phyloP scores from a whole-genome alignment of 2,329 filamentous ascomycete species.

The Fusarium redolens region DNA sequence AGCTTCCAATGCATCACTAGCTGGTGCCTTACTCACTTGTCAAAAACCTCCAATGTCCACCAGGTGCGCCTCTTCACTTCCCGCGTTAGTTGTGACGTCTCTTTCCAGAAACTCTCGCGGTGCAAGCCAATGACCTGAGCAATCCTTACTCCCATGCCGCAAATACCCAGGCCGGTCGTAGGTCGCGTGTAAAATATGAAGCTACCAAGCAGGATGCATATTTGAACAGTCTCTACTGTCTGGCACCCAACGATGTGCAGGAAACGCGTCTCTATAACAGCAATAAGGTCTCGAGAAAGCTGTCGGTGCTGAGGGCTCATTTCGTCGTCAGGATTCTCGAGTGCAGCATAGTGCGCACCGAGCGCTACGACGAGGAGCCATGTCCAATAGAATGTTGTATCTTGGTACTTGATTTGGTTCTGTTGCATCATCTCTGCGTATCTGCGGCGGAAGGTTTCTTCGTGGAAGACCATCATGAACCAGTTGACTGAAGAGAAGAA shows the following conservation, averaged over 20 bases:
- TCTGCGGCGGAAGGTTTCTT: rapidly evolving
- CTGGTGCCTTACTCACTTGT: not conserved
- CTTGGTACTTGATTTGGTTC: not conserved
- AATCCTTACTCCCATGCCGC: not conserved
- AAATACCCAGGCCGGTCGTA: rapidly evolving
- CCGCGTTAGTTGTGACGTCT: rapidly evolving
- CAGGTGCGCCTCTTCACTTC: not conserved
- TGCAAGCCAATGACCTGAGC: not conserved
- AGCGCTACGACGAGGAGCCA: not conserved
- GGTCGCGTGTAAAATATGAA: not conserved
- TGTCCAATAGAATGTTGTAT: not conserved
- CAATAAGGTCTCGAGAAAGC: not conserved
- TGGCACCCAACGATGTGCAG: not conserved
- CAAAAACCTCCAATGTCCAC: not conserved
- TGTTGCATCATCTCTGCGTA: not conserved
- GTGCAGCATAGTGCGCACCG: not conserved
- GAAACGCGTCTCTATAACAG: not conserved
- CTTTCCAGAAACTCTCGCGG: not conserved
- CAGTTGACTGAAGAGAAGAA: not conserved
- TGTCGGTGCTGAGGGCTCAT: not conserved
- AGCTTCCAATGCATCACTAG: no score
- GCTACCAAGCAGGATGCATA: not conserved
- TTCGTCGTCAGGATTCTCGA: rapidly evolving
- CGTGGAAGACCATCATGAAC: constrained; percentile 1
- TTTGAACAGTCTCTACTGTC: not conserved